phyloP scores from a whole-genome alignment of 148 eudicot species.

The Vaccinium corymbosum region DNA sequence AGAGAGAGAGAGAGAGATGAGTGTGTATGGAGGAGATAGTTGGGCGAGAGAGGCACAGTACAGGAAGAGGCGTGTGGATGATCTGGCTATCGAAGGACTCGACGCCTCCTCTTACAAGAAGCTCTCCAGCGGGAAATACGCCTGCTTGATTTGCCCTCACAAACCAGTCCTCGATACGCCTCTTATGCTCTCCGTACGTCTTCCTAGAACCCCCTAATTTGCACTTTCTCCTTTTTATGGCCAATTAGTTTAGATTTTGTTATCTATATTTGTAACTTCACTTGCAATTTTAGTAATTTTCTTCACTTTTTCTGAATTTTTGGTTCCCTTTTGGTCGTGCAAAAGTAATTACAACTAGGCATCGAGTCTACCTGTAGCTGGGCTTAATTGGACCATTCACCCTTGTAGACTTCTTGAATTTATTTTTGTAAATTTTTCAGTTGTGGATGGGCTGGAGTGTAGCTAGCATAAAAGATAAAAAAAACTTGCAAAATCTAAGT shows the following conservation, averaged over 20 bases:
- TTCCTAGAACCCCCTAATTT: neutral
- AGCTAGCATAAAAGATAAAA: neutral
- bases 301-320: neutral
- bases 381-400: neutral
- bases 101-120: conserved; percentile 45
- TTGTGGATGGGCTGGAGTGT: neutral
- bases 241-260: neutral
- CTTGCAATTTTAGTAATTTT: neutral
- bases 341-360: neutral
- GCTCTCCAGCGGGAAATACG: conserved; percentile 51
- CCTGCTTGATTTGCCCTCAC: conserved; percentile 54
- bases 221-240: neutral
- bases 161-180: conserved; percentile 55
- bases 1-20: conserved; percentile 28
- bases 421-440: neutral
- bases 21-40: conserved; percentile 64
- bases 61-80: conserved; percentile 54
- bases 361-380: neutral
- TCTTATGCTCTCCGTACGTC: conserved; percentile 50
- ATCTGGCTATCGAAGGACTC: conserved; percentile 35
- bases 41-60: conserved; percentile 59
- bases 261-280: neutral
- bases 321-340: neutral
- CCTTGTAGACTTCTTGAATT: no score
- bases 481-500: neutral